Conservation (phyloP, 2,329 filamentous ascomycete genomes). For the Ascochyta viciae-villosae region DNA sequence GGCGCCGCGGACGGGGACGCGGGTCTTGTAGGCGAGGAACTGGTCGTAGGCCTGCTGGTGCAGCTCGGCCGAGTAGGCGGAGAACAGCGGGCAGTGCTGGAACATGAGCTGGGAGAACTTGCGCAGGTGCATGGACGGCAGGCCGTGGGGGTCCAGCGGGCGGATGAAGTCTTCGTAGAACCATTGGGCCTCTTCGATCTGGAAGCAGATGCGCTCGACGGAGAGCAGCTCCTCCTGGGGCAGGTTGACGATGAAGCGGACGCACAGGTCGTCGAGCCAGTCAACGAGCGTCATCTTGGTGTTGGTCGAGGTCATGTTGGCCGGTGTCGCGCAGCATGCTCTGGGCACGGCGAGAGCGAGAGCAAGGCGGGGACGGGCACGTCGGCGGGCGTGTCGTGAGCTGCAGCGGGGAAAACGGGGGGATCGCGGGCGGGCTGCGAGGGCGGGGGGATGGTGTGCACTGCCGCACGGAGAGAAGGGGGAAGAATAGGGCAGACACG, state of each 20-base stretch:
- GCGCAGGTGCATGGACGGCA: slow-evolving; percentile 85
- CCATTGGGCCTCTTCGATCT: slow-evolving; percentile 99
- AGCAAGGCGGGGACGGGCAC: slow-evolving; percentile 8
- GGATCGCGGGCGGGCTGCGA: slow-evolving; percentile 7
- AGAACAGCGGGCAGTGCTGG: slow-evolving; percentile 88
- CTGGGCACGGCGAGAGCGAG: slow-evolving; percentile 25
- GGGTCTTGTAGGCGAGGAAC: slow-evolving; percentile 92
- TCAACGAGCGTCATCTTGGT: slow-evolving; percentile 87
- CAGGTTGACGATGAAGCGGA: slow-evolving; percentile 97
- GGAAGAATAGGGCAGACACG: slow-evolving; percentile 20
- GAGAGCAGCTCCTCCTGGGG: slow-evolving; percentile 88
- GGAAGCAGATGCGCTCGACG: slow-evolving; percentile 94
- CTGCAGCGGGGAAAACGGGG: slow-evolving; percentile 6
- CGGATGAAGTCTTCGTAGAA: slow-evolving; percentile 99
- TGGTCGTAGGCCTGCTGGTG: slow-evolving; percentile 86
- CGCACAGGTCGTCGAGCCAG: slow-evolving; percentile 97
- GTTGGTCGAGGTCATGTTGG: slow-evolving; percentile 59
- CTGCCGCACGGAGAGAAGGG: slow-evolving; percentile 39
- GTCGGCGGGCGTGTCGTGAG: slow-evolving; percentile 11
- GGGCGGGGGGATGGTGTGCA: slow-evolving; percentile 21
- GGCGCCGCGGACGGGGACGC: slow-evolving; percentile 90
- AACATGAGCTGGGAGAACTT: slow-evolving; percentile 91
- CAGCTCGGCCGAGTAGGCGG: slow-evolving; percentile 77
- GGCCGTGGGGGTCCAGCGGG: slow-evolving; percentile 77
- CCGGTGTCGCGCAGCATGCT: slow-evolving; percentile 68